Evolutionary conservation across 2,329 filamentous ascomycete genomes (phyloP), one percentile per base, ranked within the genome.

Genomic region (Fusarium pseudograminearum): DNA sequence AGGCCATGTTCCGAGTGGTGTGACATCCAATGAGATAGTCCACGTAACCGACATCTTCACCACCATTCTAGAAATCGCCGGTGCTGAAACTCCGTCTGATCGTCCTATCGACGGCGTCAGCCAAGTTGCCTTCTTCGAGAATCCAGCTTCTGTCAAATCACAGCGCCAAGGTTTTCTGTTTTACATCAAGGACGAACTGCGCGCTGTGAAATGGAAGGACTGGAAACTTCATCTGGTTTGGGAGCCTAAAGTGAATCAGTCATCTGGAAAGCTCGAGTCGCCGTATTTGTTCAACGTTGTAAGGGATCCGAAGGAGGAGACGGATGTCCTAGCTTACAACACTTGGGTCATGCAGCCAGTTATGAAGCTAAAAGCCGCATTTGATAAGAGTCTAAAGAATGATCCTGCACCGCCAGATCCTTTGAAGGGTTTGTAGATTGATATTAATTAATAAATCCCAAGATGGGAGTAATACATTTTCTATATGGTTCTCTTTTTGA

Each of bases 201-300:
- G 76, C 0, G 77, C 77, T 1, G 72, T 79, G 14, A 79, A 78
- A 36, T 79, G 78, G 78, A 70, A 62, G 22, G 76, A 80, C 40
- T 80, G 77, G 78, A 80, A 79, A 41, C 66, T 79, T 2, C 77
- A 80, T 34, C 24, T 76, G 1, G 67, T 79, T 1, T 80, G 77
- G 77, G 78, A 79, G 54, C 78, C 78, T 7, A 75, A 77, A 31
- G 78, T 80, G 4, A 80, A 80, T 34, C 64, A 79, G 52, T 78
- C 74, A 0, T 71, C 65, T 0, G 78, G 76, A 1, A 69, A 64
- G n/a, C 70, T 79, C 0, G 78, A 79, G 52, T 74, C 71, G 10
- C 78, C 78, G 1, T 79, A 78, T 30, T 36, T 79, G 2, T 79
- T 78, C 58, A 79, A 79, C 28, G 56, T 70, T 0, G 61, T 76